Evolutionary conservation across 169 alveolate species (phyloP).

Genomic region (Plasmodium malariae): DNA sequence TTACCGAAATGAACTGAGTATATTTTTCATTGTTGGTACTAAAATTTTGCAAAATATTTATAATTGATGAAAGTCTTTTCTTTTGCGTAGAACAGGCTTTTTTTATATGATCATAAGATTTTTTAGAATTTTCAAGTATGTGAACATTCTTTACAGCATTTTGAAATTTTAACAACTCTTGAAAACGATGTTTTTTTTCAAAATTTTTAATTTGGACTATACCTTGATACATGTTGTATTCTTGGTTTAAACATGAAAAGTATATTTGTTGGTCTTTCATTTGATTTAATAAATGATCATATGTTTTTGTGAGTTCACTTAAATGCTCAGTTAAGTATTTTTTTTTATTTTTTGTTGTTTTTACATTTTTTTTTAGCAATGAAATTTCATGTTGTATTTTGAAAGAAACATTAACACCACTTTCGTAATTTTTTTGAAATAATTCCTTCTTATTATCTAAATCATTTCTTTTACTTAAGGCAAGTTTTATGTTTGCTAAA

Average conservation of each 20-base stretch:
- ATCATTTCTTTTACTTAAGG: constrained; percentile 72
- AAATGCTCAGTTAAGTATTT: constrained; percentile 6
- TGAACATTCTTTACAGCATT: constrained; percentile 49
- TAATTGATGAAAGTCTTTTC: constrained; percentile 26
- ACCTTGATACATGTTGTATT: constrained; percentile 23
- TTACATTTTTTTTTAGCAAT: constrained; percentile 44
- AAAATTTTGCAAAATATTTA: constrained; percentile 14
- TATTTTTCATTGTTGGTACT: constrained; percentile 19
- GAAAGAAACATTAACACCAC: constrained; percentile 66
- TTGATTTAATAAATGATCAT: constrained; percentile 25
- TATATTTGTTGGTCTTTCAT: constrained; percentile 14
- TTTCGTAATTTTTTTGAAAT: constrained; percentile 69
- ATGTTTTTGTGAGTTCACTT: constrained; percentile 17
- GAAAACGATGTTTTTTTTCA: constrained; percentile 74
- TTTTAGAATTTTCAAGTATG: constrained; percentile 18
- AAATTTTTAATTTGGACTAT: constrained; percentile 18
- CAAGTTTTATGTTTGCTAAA: constrained; percentile 57
- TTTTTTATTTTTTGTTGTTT: constrained; percentile 18
- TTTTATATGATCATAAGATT: constrained; percentile 11
- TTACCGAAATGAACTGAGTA: constrained; percentile 8
- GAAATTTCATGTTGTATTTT: constrained; percentile 75
- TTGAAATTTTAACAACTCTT: constrained; percentile 72
- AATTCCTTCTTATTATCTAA: constrained; percentile 65
- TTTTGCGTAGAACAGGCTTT: constrained; percentile 48
- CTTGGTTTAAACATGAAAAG: constrained; percentile 10